These are phyloP conservation scores for Croton setiger DNA, from an alignment of 441 rosid species.

Conservation along the genomic window DNA sequence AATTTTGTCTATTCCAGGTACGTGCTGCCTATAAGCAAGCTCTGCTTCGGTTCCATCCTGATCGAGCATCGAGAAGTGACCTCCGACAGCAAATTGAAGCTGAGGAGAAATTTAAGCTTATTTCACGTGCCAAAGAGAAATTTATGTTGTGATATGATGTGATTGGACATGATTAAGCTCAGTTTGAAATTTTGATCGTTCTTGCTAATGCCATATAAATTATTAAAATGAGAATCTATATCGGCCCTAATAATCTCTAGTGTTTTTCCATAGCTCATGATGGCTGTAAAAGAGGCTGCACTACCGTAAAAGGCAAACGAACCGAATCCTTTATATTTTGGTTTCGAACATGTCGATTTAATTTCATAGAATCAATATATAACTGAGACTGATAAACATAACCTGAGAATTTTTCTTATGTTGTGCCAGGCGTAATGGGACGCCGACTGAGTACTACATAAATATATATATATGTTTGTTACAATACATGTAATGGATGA, in stretches of 20 bases:
- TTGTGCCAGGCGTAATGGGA: too few species aligned
- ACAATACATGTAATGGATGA: too few species aligned
- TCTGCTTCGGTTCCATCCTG: constrained; percentile 71
- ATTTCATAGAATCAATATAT: not conserved
- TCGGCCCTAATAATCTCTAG: too few species aligned
- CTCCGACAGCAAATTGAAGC: constrained; percentile 74
- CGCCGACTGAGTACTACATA: too few species aligned
- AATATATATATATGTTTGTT: not conserved
- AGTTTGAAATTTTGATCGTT: constrained; percentile 6
- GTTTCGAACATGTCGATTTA: not conserved
- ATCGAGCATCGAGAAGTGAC: constrained; percentile 68
- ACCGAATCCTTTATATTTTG: not conserved
- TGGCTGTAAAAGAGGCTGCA: not conserved
- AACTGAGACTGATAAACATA: too few species aligned
- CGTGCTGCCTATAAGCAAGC: constrained; percentile 73
- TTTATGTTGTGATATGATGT: constrained; percentile 21
- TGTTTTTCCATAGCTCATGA: not conserved
- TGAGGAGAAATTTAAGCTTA: constrained; percentile 83
- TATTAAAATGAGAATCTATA: not conserved
- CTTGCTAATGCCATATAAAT: not conserved
- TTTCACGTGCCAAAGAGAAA: constrained; percentile 79
- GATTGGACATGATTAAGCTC: not conserved
- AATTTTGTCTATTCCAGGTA: constrained; percentile 45
- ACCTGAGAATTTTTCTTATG: too few species aligned
- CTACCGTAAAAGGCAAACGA: not conserved